Evolutionary conservation across 108 stramenopile species (phyloP).

Genomic region (Pseudonitzschia multistriata): DNA sequence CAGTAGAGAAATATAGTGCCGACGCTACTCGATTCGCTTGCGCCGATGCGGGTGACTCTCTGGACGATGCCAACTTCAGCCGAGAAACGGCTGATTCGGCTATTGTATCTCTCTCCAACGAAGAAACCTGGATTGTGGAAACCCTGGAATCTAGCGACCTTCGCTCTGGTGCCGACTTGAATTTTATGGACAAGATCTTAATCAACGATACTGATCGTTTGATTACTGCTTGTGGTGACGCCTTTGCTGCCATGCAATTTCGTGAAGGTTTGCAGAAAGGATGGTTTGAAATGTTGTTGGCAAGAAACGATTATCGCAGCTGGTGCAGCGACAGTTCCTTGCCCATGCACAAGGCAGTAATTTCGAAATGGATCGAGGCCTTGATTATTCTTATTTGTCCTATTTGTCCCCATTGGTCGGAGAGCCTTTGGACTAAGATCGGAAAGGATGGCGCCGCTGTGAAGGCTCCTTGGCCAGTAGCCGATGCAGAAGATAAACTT

Average conservation of each 20-base stretch:
- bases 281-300: conserved; percentile 91
- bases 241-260: conserved; percentile 82
- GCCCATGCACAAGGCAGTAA: conserved; percentile 80
- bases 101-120: conserved; percentile 83
- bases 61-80: conserved; percentile 98
- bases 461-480: conserved; percentile 85
- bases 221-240: conserved; percentile 52
- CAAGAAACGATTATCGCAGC: conserved; percentile 89
- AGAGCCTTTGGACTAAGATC: conserved; percentile 72
- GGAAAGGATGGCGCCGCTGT: conserved; percentile 81
- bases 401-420: conserved; percentile 90
- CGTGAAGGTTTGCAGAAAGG: conserved; percentile 91
- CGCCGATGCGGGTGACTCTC: conserved; percentile 95
- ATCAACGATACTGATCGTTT: conserved; percentile 89
- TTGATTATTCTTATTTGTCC: conserved; percentile 87
- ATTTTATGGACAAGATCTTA: conserved; percentile 88
- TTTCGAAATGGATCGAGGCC: conserved; percentile 70
- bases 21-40: conserved; percentile 93
- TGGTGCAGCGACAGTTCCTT: conserved; percentile 86
- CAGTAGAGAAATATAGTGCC: conserved; percentile 77
- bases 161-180: conserved; percentile 57
- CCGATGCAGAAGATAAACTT: conserved; percentile 79
- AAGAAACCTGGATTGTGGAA: conserved; percentile 85
- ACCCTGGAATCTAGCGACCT: conserved; percentile 54
- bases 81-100: conserved; percentile 89